Base-by-base conservation (phyloP, 2,329 filamentous ascomycete species). In the Penicillium expansum region DNA sequence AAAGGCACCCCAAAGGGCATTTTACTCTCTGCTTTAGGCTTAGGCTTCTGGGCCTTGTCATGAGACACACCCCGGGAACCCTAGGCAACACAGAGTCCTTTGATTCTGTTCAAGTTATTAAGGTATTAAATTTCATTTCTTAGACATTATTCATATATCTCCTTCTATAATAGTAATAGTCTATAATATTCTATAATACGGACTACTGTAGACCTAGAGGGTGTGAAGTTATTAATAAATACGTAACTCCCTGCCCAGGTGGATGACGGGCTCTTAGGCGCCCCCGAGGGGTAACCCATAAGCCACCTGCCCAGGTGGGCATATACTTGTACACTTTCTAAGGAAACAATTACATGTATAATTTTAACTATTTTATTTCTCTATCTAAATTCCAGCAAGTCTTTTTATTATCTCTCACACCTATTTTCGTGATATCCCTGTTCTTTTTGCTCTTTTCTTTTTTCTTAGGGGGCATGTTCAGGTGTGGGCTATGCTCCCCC, bases 1-100 rank as follows among this genome's bases (percentile, higher is more conserved):
- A 42, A 42, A 44, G 18, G 37, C 33, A 7, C 45, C 47, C 53
- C 27, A 20, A 52, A 48, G 55, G 52, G 54, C 55, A 59, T 52
- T 29, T 53, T 43, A 20, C 44, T 59, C 44, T 59, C 58, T 64
- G 62, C 60, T 67, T 67, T 67, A 59, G 64, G 64, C 63, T 64
- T 67, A 67, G 63, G 54, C 55, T 42, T 42, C 41, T 49, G 32
- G 49, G 27, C 48, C 29, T 32, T 41, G 49, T 52, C 49, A 52
- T 52, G 49, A 13, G 49, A 51, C 47, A 48, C 38, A 1, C 29
- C 9, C 32, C 32, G n/a, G 16, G 38, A 29, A n/a, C n/a, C 18
- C 29, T 16, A n/a, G 35, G 48, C 35, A 29, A 30, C 37, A 42
- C 20, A 14, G 24, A 24, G 24, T 24, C 24, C 5, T 24, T 24